Evolutionary conservation across 2,329 filamentous ascomycete genomes (phyloP).

Genomic region (Aplosporella prunicola): DNA sequence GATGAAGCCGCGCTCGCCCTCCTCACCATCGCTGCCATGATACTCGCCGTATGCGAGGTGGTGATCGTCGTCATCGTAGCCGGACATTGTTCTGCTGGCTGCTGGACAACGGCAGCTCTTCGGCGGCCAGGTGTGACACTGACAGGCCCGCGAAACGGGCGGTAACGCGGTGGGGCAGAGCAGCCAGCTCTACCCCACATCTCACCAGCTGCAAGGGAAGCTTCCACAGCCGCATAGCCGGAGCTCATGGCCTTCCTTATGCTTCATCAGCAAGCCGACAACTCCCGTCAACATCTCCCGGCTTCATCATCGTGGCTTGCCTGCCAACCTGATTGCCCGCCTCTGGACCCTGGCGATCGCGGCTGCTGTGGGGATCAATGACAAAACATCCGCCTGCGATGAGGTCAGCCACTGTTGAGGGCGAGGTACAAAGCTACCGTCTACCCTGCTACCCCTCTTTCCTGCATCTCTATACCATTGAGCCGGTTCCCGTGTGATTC

Average conservation of each 20-base stretch:
- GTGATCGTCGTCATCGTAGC: conserved; percentile 36
- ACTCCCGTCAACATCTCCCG: too few species aligned
- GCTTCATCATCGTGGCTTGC: too few species aligned
- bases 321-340: too few species aligned
- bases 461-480: not conserved
- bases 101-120: not conserved
- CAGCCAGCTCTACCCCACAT: too few species aligned
- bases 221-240: too few species aligned
- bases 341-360: conserved; percentile 8
- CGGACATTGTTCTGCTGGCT: conserved; percentile 1
- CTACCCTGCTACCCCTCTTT: conserved; percentile 3
- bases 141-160: too few species aligned
- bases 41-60: conserved; percentile 48
- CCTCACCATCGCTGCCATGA: conserved; percentile 27
- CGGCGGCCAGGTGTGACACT: conserved; percentile 9
- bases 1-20: conserved; percentile 41
- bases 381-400: conserved; percentile 8
- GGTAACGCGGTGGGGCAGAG: too few species aligned
- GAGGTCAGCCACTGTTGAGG: too few species aligned
- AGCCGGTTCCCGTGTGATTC: conserved; percentile 2
- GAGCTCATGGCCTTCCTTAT: too few species aligned
- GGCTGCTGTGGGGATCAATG: conserved; percentile 5
- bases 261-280: too few species aligned
- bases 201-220: too few species aligned
- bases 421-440: too few species aligned